Base-by-base conservation (phyloP, 768 basidiomycete genomes). In the Sarcodon aspratus region DNA sequence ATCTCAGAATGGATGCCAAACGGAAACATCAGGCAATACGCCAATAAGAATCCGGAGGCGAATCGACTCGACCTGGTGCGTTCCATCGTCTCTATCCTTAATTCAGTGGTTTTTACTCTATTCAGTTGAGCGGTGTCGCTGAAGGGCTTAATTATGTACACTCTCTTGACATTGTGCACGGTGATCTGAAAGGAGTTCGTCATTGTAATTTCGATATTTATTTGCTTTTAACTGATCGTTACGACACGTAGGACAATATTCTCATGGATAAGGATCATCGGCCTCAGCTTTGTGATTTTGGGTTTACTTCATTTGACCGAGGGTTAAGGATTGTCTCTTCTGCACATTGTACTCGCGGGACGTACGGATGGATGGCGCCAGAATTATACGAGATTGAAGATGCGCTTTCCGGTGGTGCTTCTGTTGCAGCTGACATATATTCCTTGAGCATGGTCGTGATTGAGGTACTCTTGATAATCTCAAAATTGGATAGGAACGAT, bases 1-100 rank as follows among this genome's bases (percentile, higher is more conserved):
- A 47, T 57, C 3, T 52, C 53, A 32, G 49, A 52, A 17, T 50
- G 49, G 46, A 52, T 52, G 50, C 17, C 35, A 4, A 49, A 53
- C n/a, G 51, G 48, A 7, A 49, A 54, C 35, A 21, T 51, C 17
- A 51, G 33, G 8, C 33, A 48, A 15, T 57, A 52, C 27, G n/a
- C 52, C 21, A 46, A 36, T 3, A 32, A 33, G 1, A 46, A 52
- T 17, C 55, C 55, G 6, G 33, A 44, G 17, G 53, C 45, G 17
- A 36, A 54, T 44, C 53, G 55, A 7, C 36, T 33, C 9, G 11
- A 36, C 11, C 17, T 57, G 32, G 55, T 57, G n/a, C 36, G 54
- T 15, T 9, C n/a, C 10, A 35, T 5, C 15, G 9, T 27, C 37
- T 9, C 38, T 27, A 10, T 17, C 18, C 37, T 38, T 18, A 38